Evolutionary conservation across 176 grass and related monocot species (phyloP), one percentile per base, ranked within the genome.

Genomic region (Panicum miliaceum): DNA sequence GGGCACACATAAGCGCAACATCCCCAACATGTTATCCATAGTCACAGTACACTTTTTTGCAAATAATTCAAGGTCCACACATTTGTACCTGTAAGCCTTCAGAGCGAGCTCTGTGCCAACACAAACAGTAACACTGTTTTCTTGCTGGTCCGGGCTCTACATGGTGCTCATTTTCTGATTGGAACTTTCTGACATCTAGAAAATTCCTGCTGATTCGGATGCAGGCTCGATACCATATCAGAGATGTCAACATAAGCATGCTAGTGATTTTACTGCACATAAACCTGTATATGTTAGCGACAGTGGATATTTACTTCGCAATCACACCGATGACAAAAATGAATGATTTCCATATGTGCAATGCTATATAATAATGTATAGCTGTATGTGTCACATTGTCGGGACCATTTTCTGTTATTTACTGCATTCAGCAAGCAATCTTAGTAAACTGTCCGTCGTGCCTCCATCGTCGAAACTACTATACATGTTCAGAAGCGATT

Each of bases 401-500:
- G 29, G 42, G 18, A 22, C 42, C n/a, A 64, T 68, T 64, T 10
- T 63, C 15, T 70, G 15, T 15, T 26, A 81, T 63, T 80, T 81
- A 76, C 54, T 87, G 53, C 45, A 62, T 25, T 72, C 42, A 84
- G 81, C 61, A 81, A 87, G 22, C 35, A 64, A 64, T 80, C 51
- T 70, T 38, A 91, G 69, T 34, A 84, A 84, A 87, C 81, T 84
- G 47, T 81, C 75, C 27, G 35, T 29, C 5, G 36, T 76, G 36
- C 10, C 45, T 29, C 45, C 76, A 7, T 87, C 81, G 10, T 83
- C 54, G 27, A 87, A 84, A 37, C 76, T 48, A 67, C 26, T 78
- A 64, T 87, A 87, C 89, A 87, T 91, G 70, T 62, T 83, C 67
- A 87, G 61, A 76, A 84, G 85, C 4, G 81, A 80, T 0, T 81